Evolutionary conservation across 441 rosid species (phyloP).

Genomic region (Populus trichocarpa): DNA sequence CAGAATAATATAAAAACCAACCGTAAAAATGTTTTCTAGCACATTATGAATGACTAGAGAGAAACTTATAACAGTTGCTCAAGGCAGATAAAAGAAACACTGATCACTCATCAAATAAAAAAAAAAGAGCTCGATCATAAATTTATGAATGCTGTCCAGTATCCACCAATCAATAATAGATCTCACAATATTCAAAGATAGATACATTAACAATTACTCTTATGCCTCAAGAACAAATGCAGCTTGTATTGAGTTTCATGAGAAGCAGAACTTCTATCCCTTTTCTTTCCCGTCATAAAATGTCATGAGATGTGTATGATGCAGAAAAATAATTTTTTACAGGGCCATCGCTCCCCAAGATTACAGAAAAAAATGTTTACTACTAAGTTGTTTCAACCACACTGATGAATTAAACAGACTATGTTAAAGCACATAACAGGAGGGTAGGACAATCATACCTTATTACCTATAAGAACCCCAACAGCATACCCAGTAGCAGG

Average conservation of each 20-base stretch:
- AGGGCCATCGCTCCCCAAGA: background rate
- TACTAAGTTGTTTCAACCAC: background rate
- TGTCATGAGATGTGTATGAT: background rate
- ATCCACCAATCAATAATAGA: background rate
- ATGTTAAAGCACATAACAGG: background rate
- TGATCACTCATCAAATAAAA: background rate
- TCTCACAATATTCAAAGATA: background rate
- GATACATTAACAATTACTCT: background rate
- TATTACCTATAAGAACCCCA: conserved; percentile 69
- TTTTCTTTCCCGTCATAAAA: background rate
- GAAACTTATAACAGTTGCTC: background rate
- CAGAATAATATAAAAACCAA: background rate
- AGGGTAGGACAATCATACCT: conserved; percentile 44
- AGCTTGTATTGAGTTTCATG: background rate
- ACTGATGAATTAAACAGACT: too few species aligned
- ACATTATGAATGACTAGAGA: background rate
- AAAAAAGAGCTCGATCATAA: background rate
- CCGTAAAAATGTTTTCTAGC: background rate
- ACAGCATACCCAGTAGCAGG: conserved; percentile 51
- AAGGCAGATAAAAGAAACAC: background rate
- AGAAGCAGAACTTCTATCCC: background rate
- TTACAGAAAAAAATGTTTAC: background rate
- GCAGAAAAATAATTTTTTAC: background rate
- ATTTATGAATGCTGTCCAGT: background rate
- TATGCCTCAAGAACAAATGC: background rate